Evolutionary conservation across 495 filamentous ascomycete species (phyloP).

Genomic region (Talaromyces liani): DNA sequence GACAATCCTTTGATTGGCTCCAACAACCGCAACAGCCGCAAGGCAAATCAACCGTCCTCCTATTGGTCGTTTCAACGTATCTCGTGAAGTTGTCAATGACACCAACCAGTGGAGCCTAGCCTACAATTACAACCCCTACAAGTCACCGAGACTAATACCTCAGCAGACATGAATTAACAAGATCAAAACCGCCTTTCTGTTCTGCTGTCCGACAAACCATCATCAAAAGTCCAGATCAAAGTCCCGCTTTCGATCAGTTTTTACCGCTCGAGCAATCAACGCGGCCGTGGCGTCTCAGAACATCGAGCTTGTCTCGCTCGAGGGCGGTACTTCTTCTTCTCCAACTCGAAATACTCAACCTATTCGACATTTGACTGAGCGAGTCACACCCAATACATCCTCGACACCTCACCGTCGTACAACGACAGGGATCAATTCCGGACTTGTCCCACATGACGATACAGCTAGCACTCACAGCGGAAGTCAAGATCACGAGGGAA

Average conservation of each 20-base stretch:
- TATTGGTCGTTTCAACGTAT: neutral
- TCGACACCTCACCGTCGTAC: conserved; percentile 2
- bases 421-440: neutral
- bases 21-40: conserved; percentile 1
- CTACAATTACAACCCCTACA: neutral
- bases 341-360: neutral
- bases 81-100: neutral
- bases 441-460: conserved; percentile 1
- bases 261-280: neutral
- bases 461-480: neutral
- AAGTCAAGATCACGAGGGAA: conserved; percentile 6
- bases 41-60: neutral
- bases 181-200: neutral
- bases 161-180: neutral
- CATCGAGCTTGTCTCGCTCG: conserved; percentile 33
- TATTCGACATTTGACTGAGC: neutral
- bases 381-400: neutral
- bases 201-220: neutral
- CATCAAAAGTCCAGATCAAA: neutral
- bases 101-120: neutral
- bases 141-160: neutral
- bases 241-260: neutral
- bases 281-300: conserved; percentile 21
- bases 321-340: conserved; percentile 12
- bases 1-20: neutral